phyloP scores from a whole-genome alignment of 495 filamentous ascomycete species.

The Podospora appendiculata region DNA sequence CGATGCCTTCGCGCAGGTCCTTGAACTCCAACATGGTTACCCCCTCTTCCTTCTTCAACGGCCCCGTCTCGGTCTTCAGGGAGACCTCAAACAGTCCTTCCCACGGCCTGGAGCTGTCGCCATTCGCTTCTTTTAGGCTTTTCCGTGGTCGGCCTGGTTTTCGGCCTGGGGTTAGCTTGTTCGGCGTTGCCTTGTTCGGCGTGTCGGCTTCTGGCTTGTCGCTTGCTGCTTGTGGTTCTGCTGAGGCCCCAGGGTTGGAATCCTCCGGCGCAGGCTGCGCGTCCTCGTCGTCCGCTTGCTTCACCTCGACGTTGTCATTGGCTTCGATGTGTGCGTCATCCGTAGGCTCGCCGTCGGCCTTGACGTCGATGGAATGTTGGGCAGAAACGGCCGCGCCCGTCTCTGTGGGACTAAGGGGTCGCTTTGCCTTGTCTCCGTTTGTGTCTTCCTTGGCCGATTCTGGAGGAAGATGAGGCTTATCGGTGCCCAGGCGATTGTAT shows the following conservation, averaged over 20 bases:
- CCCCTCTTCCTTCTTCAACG: conserved; percentile 7
- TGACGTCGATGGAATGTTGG: conserved; percentile 42
- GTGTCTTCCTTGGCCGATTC: conserved; percentile 30
- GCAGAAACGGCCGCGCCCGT: conserved; percentile 30
- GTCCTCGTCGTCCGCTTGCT: conserved; percentile 21
- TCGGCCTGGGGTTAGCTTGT: conserved; percentile 9
- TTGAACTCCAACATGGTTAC: conserved; percentile 32
- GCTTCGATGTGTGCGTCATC: conserved; percentile 23
- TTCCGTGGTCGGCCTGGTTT: conserved; percentile 19
- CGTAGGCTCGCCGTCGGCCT: conserved; percentile 21
- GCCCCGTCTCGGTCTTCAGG: conserved; percentile 22
- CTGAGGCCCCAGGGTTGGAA: conserved; percentile 3
- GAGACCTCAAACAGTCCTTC: conserved; percentile 34
- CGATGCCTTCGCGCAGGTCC: conserved; percentile 33
- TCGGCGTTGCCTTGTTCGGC: background rate
- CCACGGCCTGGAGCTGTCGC: conserved; percentile 29
- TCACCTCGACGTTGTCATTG: conserved; percentile 20
- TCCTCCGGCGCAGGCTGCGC: conserved; percentile 17
- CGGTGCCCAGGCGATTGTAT: conserved; percentile 36
- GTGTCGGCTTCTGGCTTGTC: conserved; percentile 6
- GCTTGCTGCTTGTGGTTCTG: conserved; percentile 4
- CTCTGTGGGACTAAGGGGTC: conserved; percentile 36
- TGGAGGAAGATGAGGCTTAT: conserved; percentile 32
- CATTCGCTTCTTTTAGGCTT: conserved; percentile 13
- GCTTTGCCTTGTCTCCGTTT: conserved; percentile 24